phyloP scores from a whole-genome alignment of 2,329 filamentous ascomycete genomes.

The Teratosphaeria gauchensis region DNA sequence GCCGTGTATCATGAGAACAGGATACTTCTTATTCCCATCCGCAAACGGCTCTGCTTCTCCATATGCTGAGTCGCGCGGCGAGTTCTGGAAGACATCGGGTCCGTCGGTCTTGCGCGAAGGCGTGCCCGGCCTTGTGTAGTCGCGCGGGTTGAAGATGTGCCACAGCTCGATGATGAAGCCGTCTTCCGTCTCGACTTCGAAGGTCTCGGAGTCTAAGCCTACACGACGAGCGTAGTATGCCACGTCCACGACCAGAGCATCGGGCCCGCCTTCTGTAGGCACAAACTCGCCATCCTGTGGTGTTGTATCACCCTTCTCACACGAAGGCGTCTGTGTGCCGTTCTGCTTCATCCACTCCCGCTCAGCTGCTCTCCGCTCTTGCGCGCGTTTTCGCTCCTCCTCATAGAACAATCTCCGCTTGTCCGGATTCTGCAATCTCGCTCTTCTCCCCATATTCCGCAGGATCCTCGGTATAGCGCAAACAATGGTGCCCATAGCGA shows the following conservation, averaged over 20 bases:
- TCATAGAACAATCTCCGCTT: slow-evolving; percentile 56
- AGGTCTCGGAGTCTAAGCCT: slow-evolving; percentile 74
- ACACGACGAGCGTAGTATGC: slow-evolving; percentile 76
- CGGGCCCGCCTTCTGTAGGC: slow-evolving; percentile 70
- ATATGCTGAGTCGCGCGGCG: slow-evolving; percentile 11
- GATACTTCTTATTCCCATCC: slow-evolving; percentile 51
- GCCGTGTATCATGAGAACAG: slow-evolving; percentile 79
- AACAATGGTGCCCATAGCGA: slow-evolving; percentile 65
- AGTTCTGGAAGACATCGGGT: slow-evolving; percentile 49
- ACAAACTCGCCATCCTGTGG: slow-evolving; percentile 47
- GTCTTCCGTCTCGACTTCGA: slow-evolving; percentile 84
- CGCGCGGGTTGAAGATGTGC: slow-evolving; percentile 78
- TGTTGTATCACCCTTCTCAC: slow-evolving; percentile 30
- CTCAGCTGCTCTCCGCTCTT: slow-evolving; percentile 48
- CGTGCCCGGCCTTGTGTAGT: slow-evolving; percentile 47
- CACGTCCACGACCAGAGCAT: slow-evolving; percentile 68
- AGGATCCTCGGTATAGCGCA: slow-evolving; percentile 51
- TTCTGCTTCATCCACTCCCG: slow-evolving; percentile 49
- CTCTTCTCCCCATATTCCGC: slow-evolving; percentile 40
- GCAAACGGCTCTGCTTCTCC: slow-evolving; percentile 28
- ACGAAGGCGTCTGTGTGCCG: slow-evolving; percentile 34
- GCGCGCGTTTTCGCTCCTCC: slow-evolving; percentile 57
- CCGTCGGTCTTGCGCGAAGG: slow-evolving; percentile 45
- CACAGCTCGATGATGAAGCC: slow-evolving; percentile 83
- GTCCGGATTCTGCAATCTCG: slow-evolving; percentile 53